phyloP scores from a whole-genome alignment of 768 basidiomycete genomes.

The Auricularia auricula-judae region DNA sequence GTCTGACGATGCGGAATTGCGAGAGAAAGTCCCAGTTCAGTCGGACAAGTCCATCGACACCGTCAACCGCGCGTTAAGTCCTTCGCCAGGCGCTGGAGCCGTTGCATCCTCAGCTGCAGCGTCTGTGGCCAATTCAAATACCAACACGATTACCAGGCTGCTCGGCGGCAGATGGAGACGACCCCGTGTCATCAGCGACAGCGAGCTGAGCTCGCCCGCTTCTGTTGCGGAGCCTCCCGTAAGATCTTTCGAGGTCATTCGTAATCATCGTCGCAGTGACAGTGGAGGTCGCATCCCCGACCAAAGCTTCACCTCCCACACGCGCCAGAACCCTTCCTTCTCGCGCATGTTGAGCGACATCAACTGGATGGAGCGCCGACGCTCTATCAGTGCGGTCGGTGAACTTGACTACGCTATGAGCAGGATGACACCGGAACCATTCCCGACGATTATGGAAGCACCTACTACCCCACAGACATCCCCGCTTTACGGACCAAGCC shows the following conservation, averaged over 20 bases:
- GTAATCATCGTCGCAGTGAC: conserved; percentile 39
- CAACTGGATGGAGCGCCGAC: conserved; percentile 67
- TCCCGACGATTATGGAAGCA: conserved; percentile 32
- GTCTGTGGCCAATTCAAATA: background rate
- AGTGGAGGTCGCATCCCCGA: conserved; percentile 18
- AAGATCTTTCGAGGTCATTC: conserved; percentile 39
- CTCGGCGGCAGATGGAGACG: background rate
- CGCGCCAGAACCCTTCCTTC: conserved; percentile 15
- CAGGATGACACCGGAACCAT: conserved; percentile 40
- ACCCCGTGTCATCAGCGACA: background rate
- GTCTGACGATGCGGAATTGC: background rate
- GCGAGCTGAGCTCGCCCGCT: background rate
- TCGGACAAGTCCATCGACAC: background rate
- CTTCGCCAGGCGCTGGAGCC: background rate
- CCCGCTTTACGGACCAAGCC: conserved; percentile 35
- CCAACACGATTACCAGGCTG: background rate
- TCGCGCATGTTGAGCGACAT: conserved; percentile 54
- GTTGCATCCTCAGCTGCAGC: background rate
- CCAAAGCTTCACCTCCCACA: background rate
- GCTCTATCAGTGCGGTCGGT: conserved; percentile 59
- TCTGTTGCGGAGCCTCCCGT: background rate
- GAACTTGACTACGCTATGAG: conserved; percentile 63
- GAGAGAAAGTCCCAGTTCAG: background rate
- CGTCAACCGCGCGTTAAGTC: background rate
- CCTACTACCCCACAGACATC: conserved; percentile 26